Conservation (phyloP, 257 asterid species). For the Plantago elongata region DNA sequence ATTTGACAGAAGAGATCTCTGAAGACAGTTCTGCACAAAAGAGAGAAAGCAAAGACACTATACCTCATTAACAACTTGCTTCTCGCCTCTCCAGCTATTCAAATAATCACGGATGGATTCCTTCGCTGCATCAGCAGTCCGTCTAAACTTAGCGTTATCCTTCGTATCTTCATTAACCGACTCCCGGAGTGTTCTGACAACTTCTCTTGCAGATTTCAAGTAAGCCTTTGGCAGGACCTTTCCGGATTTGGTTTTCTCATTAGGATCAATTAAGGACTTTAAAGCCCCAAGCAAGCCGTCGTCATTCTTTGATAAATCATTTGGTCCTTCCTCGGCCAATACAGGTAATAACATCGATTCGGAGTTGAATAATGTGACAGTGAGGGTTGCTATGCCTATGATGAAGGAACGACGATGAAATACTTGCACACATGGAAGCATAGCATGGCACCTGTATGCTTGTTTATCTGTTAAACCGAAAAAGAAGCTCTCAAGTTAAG, state of each 20-base stretch:
- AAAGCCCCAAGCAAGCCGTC: constrained; percentile 59
- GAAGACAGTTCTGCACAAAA: too few relatives aligned
- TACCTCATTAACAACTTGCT: constrained; percentile 67
- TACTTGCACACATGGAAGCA: constrained; percentile 24
- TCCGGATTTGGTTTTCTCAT: constrained; percentile 83
- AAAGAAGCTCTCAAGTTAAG: background rate
- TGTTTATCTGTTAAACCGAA: constrained; percentile 29
- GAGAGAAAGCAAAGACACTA: background rate
- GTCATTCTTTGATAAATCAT: constrained; percentile 30
- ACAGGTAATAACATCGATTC: constrained; percentile 32
- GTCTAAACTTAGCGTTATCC: constrained; percentile 70
- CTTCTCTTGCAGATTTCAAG: constrained; percentile 78
- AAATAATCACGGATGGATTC: constrained; percentile 73
- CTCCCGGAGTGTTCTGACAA: constrained; percentile 77
- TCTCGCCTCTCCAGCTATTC: constrained; percentile 74
- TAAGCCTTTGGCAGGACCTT: constrained; percentile 81
- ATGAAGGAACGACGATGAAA: constrained; percentile 46
- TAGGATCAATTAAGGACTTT: constrained; percentile 72
- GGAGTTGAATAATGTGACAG: constrained; percentile 30
- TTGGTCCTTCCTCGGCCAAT: constrained; percentile 48
- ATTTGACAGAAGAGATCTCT: too few relatives aligned
- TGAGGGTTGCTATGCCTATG: constrained; percentile 27
- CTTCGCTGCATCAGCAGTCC: constrained; percentile 92
- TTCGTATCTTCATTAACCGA: constrained; percentile 65
- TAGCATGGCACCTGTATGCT: constrained; percentile 28